Conservation (phyloP, 2,329 filamentous ascomycete species). For the Phaeosphaeria sp. region DNA sequence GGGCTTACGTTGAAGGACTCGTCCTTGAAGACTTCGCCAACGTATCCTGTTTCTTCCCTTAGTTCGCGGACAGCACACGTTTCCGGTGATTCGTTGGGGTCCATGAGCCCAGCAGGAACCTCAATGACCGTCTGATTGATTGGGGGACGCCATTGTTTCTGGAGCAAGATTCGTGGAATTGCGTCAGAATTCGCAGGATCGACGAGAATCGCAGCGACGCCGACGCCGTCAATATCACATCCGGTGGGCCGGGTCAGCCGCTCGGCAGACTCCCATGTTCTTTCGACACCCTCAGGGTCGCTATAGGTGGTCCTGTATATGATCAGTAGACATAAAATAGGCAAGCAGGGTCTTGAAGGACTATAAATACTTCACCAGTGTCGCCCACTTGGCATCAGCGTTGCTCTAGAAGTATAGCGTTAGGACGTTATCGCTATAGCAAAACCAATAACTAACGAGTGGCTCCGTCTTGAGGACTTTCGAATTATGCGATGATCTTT, state of each 20-base stretch:
- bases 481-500: constrained; percentile 29
- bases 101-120: constrained; percentile 68
- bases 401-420: constrained; percentile 35
- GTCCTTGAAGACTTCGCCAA: constrained; percentile 53
- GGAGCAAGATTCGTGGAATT: constrained; percentile 46
- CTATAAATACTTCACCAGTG: constrained; percentile 45
- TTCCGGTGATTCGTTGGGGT: constrained; percentile 65
- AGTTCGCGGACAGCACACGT: constrained; percentile 66
- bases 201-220: constrained; percentile 72
- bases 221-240: constrained; percentile 73
- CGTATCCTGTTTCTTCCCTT: constrained; percentile 70
- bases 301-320: constrained; percentile 59
- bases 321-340: constrained; percentile 4
- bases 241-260: constrained; percentile 70
- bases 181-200: constrained; percentile 38
- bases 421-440: constrained; percentile 12
- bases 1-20: constrained; percentile 46
- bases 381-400: constrained; percentile 51
- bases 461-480: constrained; percentile 46
- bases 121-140: constrained; percentile 68
- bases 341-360: not conserved
- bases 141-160: constrained; percentile 66
- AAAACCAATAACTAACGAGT: constrained; percentile 32
- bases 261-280: constrained; percentile 76
- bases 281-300: constrained; percentile 65